These are phyloP conservation scores for Metarhizium sp. DNA, from an alignment of 2,329 filamentous ascomycete genomes.

Conservation along the genomic window DNA sequence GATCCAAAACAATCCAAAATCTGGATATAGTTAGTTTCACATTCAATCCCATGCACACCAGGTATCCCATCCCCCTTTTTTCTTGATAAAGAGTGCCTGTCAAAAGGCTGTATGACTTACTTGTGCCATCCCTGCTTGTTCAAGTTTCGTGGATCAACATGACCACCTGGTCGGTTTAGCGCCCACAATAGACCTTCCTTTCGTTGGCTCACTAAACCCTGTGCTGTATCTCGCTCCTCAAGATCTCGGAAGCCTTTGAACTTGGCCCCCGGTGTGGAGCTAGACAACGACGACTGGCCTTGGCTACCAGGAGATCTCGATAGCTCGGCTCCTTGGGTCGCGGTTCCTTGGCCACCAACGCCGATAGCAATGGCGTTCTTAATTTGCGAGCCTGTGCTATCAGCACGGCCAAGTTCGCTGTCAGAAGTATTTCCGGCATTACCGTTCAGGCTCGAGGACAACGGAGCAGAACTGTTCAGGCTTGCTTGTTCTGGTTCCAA, in stretches of 20 bases:
- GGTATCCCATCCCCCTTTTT: too few species aligned
- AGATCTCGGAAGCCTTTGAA: conserved; percentile 92
- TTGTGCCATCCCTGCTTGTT: conserved; percentile 99
- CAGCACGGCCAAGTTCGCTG: conserved; percentile 60
- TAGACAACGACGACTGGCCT: conserved; percentile 33
- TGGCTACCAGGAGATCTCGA: conserved; percentile 50
- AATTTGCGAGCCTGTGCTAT: conserved; percentile 64
- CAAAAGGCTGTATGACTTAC: conserved; percentile 42
- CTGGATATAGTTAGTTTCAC: conserved; percentile 34
- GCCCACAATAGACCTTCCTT: conserved; percentile 97
- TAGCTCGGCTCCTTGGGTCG: conserved; percentile 29
- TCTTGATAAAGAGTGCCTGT: background rate
- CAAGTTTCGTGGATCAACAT: conserved; percentile 88
- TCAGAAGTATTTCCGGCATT: conserved; percentile 47
- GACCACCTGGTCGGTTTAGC: conserved; percentile 81
- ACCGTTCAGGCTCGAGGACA: conserved; percentile 30
- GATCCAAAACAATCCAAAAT: conserved; percentile 97
- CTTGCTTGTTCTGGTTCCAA: conserved; percentile 57
- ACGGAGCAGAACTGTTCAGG: conserved; percentile 24
- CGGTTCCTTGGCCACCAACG: conserved; percentile 19
- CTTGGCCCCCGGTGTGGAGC: conserved; percentile 44
- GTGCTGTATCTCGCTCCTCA: conserved; percentile 66
- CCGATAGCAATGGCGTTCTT: conserved; percentile 40
- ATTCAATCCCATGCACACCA: too few species aligned
- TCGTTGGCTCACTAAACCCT: conserved; percentile 49